phyloP scores from a whole-genome alignment of 768 basidiomycete genomes.

The Antrodiella citrinella region DNA sequence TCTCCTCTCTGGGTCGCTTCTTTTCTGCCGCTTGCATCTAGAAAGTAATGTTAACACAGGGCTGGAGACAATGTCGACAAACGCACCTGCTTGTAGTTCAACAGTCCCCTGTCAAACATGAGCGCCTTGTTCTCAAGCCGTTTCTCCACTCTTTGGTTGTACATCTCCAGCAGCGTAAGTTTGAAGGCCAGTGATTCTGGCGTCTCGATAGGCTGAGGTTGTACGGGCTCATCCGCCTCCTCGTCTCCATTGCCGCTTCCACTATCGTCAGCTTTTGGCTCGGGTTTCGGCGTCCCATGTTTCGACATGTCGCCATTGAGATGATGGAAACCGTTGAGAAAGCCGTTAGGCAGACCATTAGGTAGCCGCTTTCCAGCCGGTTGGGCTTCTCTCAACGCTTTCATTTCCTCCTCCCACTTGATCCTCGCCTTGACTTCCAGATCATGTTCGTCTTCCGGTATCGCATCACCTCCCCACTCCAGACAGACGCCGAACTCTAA shows the following conservation, averaged over 20 bases:
- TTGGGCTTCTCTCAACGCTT: constrained; percentile 14
- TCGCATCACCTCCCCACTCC: constrained; percentile 77
- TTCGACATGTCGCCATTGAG: constrained; percentile 25
- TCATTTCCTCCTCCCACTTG: constrained; percentile 34
- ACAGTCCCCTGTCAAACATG: constrained; percentile 84
- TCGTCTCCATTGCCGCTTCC: constrained; percentile 49
- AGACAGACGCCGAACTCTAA: constrained; percentile 90
- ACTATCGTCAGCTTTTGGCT: constrained; percentile 36
- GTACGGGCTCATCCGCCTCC: constrained; percentile 53
- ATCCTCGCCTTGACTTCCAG: constrained; percentile 52
- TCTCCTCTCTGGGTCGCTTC: constrained; percentile 85
- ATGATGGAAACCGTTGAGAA: constrained; percentile 19
- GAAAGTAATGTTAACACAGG: constrained; percentile 8
- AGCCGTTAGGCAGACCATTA: constrained; percentile 25
- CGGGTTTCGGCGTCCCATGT: constrained; percentile 23
- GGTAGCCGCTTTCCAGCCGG: constrained; percentile 21
- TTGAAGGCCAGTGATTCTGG: constrained; percentile 82
- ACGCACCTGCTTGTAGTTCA: constrained; percentile 90
- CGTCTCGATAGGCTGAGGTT: constrained; percentile 78
- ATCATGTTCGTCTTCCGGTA: constrained; percentile 72
- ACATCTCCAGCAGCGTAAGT: constrained; percentile 82
- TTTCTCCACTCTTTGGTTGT: constrained; percentile 81
- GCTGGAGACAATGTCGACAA: constrained; percentile 2
- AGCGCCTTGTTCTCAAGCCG: constrained; percentile 78
- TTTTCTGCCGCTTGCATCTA: constrained; percentile 90